These are phyloP conservation scores for Blastobotrys robertii DNA, from an alignment of 805 yeast genomes.

Conservation along the genomic window DNA sequence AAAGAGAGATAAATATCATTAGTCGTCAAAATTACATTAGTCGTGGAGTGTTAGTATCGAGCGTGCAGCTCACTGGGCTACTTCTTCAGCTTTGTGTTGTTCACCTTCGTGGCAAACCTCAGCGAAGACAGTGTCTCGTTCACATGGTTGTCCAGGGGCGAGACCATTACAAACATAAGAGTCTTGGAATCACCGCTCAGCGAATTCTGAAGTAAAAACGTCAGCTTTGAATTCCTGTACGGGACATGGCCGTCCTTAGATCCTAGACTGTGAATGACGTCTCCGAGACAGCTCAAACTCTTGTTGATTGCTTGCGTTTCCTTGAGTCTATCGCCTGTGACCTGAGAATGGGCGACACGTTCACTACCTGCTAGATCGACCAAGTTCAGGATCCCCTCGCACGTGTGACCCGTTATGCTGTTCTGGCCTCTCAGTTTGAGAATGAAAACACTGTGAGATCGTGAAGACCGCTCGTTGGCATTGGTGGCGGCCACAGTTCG, in stretches of 20 bases:
- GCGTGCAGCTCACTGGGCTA: background rate
- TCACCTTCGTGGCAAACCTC: slow-evolving; percentile 66
- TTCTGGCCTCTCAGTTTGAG: slow-evolving; percentile 51
- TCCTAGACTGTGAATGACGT: slow-evolving; percentile 70
- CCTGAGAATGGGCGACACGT: slow-evolving; percentile 64
- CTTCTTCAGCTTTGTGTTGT: slow-evolving; percentile 15
- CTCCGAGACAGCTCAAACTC: slow-evolving; percentile 81
- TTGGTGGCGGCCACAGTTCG: slow-evolving; percentile 76
- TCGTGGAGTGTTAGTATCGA: no score
- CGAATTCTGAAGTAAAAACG: slow-evolving; percentile 76
- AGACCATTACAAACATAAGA: slow-evolving; percentile 83
- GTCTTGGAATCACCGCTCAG: slow-evolving; percentile 82
- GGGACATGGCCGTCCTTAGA: slow-evolving; percentile 44
- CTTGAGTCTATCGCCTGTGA: slow-evolving; percentile 64
- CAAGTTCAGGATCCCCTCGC: slow-evolving; percentile 59
- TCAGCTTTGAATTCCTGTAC: slow-evolving; percentile 61
- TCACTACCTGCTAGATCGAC: slow-evolving; percentile 95
- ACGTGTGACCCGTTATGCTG: slow-evolving; percentile 35
- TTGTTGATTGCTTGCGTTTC: slow-evolving; percentile 88
- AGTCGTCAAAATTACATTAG: no score
- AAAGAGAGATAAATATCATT: no score
- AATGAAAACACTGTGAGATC: slow-evolving; percentile 82
- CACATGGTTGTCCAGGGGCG: slow-evolving; percentile 53
- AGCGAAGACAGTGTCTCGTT: slow-evolving; percentile 77
- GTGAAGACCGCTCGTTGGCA: slow-evolving; percentile 74